Evolutionary conservation across 345 rosid genomes (phyloP), one percentile per base, ranked within the genome.

Genomic region (Populus alba): DNA sequence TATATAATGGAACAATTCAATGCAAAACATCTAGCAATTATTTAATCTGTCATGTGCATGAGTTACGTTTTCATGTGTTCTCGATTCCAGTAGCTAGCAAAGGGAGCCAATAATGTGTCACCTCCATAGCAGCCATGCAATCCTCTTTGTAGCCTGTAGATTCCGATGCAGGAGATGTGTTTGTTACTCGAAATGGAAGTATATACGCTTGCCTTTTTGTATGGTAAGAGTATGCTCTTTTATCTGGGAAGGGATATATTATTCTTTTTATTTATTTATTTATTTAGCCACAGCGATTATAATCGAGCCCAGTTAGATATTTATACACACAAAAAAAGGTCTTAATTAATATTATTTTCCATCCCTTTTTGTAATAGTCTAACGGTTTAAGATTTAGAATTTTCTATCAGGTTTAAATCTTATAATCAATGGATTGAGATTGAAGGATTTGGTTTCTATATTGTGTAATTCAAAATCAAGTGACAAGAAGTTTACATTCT

Each of bases 141-240:
- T 35, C 13, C 16, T 43, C 20, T 25, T 27, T 38, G 0, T 31
- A 12, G 31, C 68, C 49, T 75, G 38, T 66, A 39, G 45, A 27
- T 53, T 66, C 75, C 70, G 75, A 75, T 23, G 71, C 78, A 68
- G 75, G 70, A 55, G 27, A 15, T n/a, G 9, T 45, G 82, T 79
- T 70, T 68, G 1, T 63, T 75, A 61, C 78, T 69, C 66, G 18
- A 63, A 43, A 70, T 74, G 66, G 74, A 73, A 79, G 9, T 57
- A 5, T 7, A 0, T n/a, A 4, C 3, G 13, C 29, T 49, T 74
- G 35, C 77, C n/a, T 74, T 67, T 73, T 22, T 33, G 18, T 0
- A 51, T 5, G 25, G 17, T 45, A 41, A 27, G 9, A 33, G 37
- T 33, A 33, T 33, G 37, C 37, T 33, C 37, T 33, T 33, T 33